Evolutionary conservation across 352 stramenopile genomes (phyloP).

Genomic region (Globisporangium lucens): DNA sequence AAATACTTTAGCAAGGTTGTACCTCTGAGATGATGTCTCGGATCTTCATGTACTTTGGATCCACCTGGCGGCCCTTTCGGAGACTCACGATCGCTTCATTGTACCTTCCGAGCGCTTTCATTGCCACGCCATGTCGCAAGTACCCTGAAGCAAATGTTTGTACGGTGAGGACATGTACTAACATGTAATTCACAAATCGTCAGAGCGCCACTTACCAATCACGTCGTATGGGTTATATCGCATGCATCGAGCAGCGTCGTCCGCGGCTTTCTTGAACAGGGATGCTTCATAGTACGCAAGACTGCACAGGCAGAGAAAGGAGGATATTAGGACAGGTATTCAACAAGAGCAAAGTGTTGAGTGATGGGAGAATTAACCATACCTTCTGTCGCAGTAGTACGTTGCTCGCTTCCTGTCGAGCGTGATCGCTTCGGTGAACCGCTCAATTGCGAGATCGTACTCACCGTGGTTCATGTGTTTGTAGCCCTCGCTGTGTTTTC

Average conservation of each 20-base stretch:
- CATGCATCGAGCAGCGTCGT: conserved; percentile 88
- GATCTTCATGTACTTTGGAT: conserved; percentile 70
- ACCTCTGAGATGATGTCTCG: conserved; percentile 53
- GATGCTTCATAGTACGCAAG: conserved; percentile 64
- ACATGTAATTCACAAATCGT: neutral
- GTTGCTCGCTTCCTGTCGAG: conserved; percentile 86
- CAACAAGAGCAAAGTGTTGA: neutral
- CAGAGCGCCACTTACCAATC: conserved; percentile 48
- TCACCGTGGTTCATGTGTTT: conserved; percentile 88
- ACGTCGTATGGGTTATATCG: conserved; percentile 93
- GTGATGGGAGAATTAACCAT: neutral
- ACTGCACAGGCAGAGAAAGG: conserved; percentile 24
- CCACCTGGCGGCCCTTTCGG: conserved; percentile 65
- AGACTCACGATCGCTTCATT: conserved; percentile 63
- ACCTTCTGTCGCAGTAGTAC: conserved; percentile 92
- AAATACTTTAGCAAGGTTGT: neutral
- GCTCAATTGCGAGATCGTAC: conserved; percentile 87
- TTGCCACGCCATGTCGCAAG: conserved; percentile 88
- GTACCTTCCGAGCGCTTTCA: conserved; percentile 83
- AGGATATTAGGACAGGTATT: neutral
- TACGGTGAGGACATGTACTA: neutral
- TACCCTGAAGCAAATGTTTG: conserved; percentile 54
- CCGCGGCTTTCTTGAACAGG: conserved; percentile 81
- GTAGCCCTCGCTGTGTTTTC: conserved; percentile 78
- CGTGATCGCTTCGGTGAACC: conserved; percentile 91